Percentiles rank a stretch among this genome's conserved stretches.
These are phyloP conservation scores for Sarcocystis neurona DNA, from an alignment of 169 alveolate species.

Conservation along the genomic window DNA sequence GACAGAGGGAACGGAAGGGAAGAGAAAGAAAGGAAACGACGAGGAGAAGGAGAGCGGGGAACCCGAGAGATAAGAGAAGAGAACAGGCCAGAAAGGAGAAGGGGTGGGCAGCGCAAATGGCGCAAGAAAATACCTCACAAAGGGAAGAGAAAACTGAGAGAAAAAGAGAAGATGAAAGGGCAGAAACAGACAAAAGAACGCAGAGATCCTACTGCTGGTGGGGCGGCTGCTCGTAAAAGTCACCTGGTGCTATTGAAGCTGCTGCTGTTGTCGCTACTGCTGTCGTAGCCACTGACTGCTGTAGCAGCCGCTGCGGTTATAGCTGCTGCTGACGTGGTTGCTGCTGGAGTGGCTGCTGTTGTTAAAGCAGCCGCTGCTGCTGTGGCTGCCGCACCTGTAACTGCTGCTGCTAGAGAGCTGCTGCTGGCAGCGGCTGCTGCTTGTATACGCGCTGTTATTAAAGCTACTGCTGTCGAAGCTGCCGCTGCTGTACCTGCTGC, in stretches of 20 bases:
- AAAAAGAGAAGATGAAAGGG: neutral
- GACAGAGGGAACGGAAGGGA: neutral
- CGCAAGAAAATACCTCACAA: neutral
- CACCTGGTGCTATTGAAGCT: neutral
- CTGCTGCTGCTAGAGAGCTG: constrained; percentile 17
- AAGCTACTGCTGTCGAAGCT: constrained; percentile 33
- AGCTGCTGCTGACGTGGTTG: constrained; percentile 43
- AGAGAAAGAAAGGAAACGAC: neutral
- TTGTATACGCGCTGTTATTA: neutral
- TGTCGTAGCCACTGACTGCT: neutral
- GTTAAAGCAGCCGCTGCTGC: constrained; percentile 52
- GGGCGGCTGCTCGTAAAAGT: neutral
- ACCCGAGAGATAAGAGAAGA: neutral
- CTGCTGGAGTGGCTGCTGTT: constrained; percentile 42
- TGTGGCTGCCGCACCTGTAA: constrained; percentile 13
- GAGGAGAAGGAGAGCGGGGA: neutral
- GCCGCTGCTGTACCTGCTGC: constrained; percentile 48
- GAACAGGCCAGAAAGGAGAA: neutral
- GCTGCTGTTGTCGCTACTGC: neutral
- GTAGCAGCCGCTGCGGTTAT: neutral
- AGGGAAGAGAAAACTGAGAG: neutral
- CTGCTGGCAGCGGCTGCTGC: neutral
- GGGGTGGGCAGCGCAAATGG: too few relatives aligned
- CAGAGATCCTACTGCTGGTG: neutral
- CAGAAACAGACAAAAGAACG: neutral